phyloP scores from a whole-genome alignment of 768 basidiomycete species.

The Serendipita indica region DNA sequence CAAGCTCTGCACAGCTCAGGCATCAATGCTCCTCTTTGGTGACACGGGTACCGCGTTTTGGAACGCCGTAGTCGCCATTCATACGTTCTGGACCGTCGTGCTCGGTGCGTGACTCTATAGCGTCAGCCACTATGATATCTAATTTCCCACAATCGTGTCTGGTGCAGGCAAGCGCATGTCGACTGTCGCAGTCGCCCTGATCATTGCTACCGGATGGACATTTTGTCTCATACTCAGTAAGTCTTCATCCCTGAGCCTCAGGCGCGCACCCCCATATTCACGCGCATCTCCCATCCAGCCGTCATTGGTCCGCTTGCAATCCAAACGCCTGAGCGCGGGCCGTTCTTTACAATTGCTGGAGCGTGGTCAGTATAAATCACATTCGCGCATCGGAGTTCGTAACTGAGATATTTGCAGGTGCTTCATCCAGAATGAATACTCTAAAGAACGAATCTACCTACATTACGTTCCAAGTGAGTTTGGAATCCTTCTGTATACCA shows the following conservation, averaged over 20 bases:
- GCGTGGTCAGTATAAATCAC: neutral
- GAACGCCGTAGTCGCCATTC: conserved; percentile 1
- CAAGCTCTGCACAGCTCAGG: conserved; percentile 8
- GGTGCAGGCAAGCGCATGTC: conserved; percentile 7
- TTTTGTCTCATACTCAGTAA: neutral
- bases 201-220: conserved; percentile 7
- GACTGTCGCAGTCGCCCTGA: neutral
- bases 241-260: neutral
- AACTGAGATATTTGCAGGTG: neutral
- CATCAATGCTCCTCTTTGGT: conserved; percentile 2
- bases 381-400: neutral
- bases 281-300: neutral
- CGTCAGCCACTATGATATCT: neutral
- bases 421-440: conserved; percentile 4
- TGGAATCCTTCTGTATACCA: neutral
- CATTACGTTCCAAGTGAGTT: conserved; percentile 11
- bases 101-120: neutral
- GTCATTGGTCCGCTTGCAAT: conserved; percentile 3
- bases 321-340: neutral
- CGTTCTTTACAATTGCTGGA: conserved; percentile 4
- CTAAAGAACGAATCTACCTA: conserved; percentile 2
- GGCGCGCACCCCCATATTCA: neutral
- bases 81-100: conserved; percentile 11
- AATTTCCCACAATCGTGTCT: neutral
- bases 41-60: conserved; percentile 8